phyloP scores from a whole-genome alignment of 306 rosid genomes.

The Castanea mollissima region DNA sequence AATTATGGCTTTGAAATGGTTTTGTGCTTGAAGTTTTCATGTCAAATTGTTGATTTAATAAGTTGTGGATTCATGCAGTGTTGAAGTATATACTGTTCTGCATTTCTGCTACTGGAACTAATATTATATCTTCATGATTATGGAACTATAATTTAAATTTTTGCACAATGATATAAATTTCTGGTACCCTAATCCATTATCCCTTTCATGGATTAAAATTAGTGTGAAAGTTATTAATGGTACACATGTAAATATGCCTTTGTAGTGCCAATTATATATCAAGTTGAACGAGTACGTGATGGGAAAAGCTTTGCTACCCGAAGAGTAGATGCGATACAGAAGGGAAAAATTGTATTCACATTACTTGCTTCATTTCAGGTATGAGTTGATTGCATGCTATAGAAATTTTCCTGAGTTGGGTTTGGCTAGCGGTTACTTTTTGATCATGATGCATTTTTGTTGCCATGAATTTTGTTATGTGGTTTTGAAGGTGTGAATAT shows the following conservation, averaged over 20 bases:
- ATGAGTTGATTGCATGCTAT: constrained; percentile 14
- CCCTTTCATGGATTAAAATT: neutral
- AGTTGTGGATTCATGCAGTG: neutral
- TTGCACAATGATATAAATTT: neutral
- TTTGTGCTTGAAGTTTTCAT: neutral
- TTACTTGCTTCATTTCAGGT: constrained; percentile 89
- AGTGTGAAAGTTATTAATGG: neutral
- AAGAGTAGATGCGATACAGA: constrained; percentile 88
- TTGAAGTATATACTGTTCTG: neutral
- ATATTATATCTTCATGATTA: neutral
- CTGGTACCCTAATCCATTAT: neutral
- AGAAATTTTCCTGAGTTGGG: neutral
- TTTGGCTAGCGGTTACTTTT: neutral
- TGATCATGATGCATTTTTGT: neutral
- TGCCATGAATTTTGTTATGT: neutral
- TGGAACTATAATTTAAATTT: neutral
- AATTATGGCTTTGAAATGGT: neutral
- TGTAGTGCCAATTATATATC: constrained; percentile 89
- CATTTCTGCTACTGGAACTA: neutral
- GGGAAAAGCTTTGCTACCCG: constrained; percentile 97
- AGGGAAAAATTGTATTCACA: constrained; percentile 77
- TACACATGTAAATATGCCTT: constrained; percentile 13
- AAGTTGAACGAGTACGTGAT: constrained; percentile 72
- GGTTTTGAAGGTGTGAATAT: neutral
- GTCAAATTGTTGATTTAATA: neutral